Evolutionary conservation across 2,329 filamentous ascomycete species (phyloP), one percentile per base, ranked within the genome.

Genomic region (Pyricularia pennisetigena): DNA sequence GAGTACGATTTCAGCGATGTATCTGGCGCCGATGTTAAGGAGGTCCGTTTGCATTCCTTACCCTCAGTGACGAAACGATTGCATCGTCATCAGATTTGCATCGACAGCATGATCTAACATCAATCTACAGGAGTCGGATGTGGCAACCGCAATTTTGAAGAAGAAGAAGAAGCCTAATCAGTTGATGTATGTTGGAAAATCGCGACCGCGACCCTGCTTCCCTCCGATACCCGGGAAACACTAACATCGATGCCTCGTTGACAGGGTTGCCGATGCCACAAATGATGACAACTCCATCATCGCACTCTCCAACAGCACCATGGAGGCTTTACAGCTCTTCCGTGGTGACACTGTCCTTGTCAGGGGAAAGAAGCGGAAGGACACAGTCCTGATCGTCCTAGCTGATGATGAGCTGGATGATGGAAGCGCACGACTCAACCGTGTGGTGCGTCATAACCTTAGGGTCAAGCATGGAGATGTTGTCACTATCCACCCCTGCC

Each of bases 151-250:
- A 74, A 99, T 99, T 75, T 88, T 99, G 76, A 98, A 97, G 86
- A 98, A 98, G 88, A 99, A 99, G 91, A 99, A 99, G 94, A 99
- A 99, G 92, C 94, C 94, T 75, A 99, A 99, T 83, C 96, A 94
- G 77, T 83, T 99, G 79, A 97, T 99, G 93, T 97, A 85, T 80
- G 74, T 72, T 29, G 14, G 12, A 61, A 32, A 28, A 28, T 67
- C 20, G 26, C 12, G n/a, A 2, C 20, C 20, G 26, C 12, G n/a
- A 2, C 20, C 49, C 24, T 28, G 3, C 10, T 28, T 49, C 3
- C 63, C 23, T 28, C 10, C 64, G 20, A 23, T 14, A 16, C 41
- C 12, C 32, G 24, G 24, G 20, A n/a, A 66, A 35, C 23, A 49
- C 23, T 29, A 49, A 26, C 64, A 66, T 29, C 64, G 9, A 16